These are phyloP conservation scores for Trichoderma gamsii DNA, from an alignment of 495 filamentous ascomycete species.

Conservation along the genomic window DNA sequence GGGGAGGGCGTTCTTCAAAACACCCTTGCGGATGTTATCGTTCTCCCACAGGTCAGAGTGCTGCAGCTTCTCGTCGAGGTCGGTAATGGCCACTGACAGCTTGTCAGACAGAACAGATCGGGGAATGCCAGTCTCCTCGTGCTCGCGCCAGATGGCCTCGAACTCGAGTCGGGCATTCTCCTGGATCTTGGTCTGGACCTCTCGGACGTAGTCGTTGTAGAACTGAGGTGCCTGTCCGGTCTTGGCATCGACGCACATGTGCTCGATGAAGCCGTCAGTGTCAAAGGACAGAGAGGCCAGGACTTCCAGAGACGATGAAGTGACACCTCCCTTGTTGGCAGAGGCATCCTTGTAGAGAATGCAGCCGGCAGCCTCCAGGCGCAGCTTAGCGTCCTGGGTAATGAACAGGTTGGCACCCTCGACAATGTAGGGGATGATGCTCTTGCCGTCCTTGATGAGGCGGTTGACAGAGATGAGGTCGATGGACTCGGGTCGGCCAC, in stretches of 20 bases:
- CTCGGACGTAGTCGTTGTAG: conserved; percentile 86
- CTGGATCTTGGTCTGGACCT: conserved; percentile 83
- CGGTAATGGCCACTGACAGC: conserved; percentile 85
- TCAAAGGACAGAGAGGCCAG: conserved; percentile 91
- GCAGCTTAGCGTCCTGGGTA: conserved; percentile 94
- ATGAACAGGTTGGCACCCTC: conserved; percentile 98
- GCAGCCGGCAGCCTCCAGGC: conserved; percentile 86
- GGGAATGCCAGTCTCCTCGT: conserved; percentile 70
- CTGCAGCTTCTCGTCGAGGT: conserved; percentile 91
- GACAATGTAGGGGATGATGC: conserved; percentile 84
- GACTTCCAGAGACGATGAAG: conserved; percentile 95
- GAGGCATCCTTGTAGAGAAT: conserved; percentile 97
- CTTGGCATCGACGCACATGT: conserved; percentile 83
- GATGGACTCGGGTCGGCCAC: conserved; percentile 93
- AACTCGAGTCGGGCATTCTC: conserved; percentile 89
- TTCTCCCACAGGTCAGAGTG: conserved; percentile 88
- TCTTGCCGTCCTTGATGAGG: conserved; percentile 80
- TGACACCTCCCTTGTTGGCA: conserved; percentile 98
- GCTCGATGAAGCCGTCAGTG: conserved; percentile 74
- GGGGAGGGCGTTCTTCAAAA: conserved; percentile 81
- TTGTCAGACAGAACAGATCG: conserved; percentile 83
- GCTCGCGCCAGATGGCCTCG: conserved; percentile 94
- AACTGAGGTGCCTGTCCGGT: conserved; percentile 73
- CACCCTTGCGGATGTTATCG: conserved; percentile 63
- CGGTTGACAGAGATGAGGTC: conserved; percentile 79